Evolutionary conservation across 768 basidiomycete genomes (phyloP).

Genomic region (Boletus speciosus): DNA sequence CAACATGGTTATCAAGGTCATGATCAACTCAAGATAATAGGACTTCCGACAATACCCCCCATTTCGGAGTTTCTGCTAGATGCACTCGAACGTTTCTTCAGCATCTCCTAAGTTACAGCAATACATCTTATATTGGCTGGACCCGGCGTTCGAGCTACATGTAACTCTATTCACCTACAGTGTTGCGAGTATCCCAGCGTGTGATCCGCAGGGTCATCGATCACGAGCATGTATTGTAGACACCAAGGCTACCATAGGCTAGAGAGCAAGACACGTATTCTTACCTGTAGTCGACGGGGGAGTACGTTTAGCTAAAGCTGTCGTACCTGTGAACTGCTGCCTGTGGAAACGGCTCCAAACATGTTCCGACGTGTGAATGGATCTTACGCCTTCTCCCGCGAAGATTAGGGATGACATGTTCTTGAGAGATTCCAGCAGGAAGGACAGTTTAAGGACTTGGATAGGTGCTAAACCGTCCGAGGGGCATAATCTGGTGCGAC

Average conservation of each 20-base stretch:
- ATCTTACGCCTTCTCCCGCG: constrained; percentile 28
- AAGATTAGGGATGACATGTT: constrained; percentile 12
- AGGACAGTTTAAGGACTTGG: background rate
- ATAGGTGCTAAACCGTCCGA: background rate
- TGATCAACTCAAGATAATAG: constrained; percentile 53
- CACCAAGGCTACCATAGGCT: constrained; percentile 5
- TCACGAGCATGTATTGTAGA: background rate
- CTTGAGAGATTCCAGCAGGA: constrained; percentile 2
- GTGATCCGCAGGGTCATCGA: constrained; percentile 5
- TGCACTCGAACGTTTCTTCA: constrained; percentile 2
- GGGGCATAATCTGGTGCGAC: background rate
- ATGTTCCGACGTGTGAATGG: constrained; percentile 19
- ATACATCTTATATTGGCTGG: constrained; percentile 7
- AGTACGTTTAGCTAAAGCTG: constrained; percentile 7
- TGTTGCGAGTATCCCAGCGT: background rate
- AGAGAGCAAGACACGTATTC: constrained; percentile 10
- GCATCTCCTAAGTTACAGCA: constrained; percentile 14
- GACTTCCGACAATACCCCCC: background rate
- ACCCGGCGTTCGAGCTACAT: constrained; percentile 13
- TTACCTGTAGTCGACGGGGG: background rate
- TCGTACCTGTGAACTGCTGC: constrained; percentile 5
- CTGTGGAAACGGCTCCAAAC: constrained; percentile 4
- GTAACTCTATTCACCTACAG: constrained; percentile 22
- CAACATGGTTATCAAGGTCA: constrained; percentile 84
- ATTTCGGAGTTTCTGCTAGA: constrained; percentile 9